A percentile compares a stretch with the other conserved stretches of the same genome.
Evolutionary conservation across 2,329 filamentous ascomycete genomes (phyloP).

Genomic region (Neofusicoccum laricinum): DNA sequence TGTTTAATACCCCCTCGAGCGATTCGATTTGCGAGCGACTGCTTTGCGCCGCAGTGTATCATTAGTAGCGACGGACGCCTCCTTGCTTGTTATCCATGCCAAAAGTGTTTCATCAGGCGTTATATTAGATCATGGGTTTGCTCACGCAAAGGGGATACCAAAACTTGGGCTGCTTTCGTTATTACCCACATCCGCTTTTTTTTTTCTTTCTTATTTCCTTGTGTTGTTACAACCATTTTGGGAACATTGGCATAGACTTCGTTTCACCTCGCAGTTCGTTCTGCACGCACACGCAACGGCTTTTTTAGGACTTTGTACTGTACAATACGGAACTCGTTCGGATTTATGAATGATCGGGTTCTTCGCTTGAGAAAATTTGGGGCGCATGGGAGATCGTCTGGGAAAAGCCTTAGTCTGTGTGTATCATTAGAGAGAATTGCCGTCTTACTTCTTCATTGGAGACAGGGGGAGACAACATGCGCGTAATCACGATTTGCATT

Average conservation of each 20-base stretch:
- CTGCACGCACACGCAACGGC: conserved; percentile 16
- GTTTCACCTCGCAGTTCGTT: conserved; percentile 9
- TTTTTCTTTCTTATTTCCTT: neutral
- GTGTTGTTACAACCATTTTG: neutral
- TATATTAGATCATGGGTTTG: conserved; percentile 36
- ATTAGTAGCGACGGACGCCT: conserved; percentile 31
- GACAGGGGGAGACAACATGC: conserved; percentile 11
- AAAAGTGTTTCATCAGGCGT: conserved; percentile 28
- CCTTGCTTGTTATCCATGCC: conserved; percentile 17
- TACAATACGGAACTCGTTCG: conserved; percentile 19
- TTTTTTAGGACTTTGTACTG: conserved; percentile 9
- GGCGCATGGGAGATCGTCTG: neutral
- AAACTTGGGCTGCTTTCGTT: conserved; percentile 23
- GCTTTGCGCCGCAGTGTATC: conserved; percentile 18
- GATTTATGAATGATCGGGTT: conserved; percentile 11
- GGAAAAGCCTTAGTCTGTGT: conserved; percentile 10
- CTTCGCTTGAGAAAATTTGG: neutral
- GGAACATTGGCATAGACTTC: conserved; percentile 31
- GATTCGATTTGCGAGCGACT: conserved; percentile 23
- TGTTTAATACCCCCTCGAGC: conserved; percentile 37
- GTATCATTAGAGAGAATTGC: conserved; percentile 14
- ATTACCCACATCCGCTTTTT: neutral
- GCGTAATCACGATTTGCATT: conserved; percentile 18
- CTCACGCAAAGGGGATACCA: conserved; percentile 40
- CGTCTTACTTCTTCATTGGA: conserved; percentile 1